A percentile compares a stretch with the other conserved stretches of the same genome.
Evolutionary conservation across 2,329 filamentous ascomycete species (phyloP).

Genomic region (Raffaelea ambrosiae): DNA sequence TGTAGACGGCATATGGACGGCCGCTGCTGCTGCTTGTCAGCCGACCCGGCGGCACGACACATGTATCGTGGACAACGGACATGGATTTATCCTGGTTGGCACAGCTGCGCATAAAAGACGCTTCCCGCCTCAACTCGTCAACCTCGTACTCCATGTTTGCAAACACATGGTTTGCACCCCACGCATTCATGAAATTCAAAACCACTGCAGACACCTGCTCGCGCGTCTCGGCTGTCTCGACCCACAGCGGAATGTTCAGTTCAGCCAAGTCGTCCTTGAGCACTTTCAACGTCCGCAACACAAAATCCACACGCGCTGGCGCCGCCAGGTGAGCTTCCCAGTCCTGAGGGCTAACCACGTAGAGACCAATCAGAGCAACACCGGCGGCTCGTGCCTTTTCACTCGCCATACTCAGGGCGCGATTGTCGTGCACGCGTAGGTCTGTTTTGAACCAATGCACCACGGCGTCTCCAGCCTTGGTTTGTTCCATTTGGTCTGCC

Average conservation of each 20-base stretch:
- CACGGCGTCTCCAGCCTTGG: conserved; percentile 52
- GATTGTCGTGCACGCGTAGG: conserved; percentile 66
- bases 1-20: conserved; percentile 77
- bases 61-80: conserved; percentile 70
- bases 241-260: conserved; percentile 68
- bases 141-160: conserved; percentile 89
- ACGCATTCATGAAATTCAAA: conserved; percentile 56
- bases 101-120: conserved; percentile 52
- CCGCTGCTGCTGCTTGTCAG: conserved; percentile 60
- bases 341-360: conserved; percentile 75
- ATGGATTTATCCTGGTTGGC: conserved; percentile 58
- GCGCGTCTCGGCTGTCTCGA: conserved; percentile 62
- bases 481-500: conserved; percentile 36
- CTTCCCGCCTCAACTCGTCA: conserved; percentile 76
- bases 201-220: conserved; percentile 53
- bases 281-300: conserved; percentile 59
- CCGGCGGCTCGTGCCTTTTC: conserved; percentile 29
- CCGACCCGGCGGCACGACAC: conserved; percentile 67
- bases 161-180: conserved; percentile 68
- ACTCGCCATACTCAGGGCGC: conserved; percentile 57
- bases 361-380: conserved; percentile 66
- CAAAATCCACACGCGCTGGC: conserved; percentile 70
- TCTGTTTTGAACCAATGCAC: conserved; percentile 92
- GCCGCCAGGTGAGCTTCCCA: conserved; percentile 71
- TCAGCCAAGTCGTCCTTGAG: conserved; percentile 58